Evolutionary conservation across 2,329 filamentous ascomycete genomes (phyloP).

Genomic region (Claviceps humidiphila): DNA sequence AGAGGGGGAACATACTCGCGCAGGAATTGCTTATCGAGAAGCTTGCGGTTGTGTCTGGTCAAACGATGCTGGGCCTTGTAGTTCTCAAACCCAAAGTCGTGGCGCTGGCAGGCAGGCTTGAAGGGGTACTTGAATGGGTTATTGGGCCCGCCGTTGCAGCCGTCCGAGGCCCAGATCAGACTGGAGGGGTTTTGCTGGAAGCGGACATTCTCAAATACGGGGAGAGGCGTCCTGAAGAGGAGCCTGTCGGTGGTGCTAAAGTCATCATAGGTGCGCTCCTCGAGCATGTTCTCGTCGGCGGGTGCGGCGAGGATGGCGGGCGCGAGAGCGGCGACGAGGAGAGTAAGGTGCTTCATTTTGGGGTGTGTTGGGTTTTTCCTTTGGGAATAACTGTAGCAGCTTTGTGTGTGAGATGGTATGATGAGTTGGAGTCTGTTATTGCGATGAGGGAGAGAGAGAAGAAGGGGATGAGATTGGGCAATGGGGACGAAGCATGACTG

Average conservation of each 20-base stretch:
- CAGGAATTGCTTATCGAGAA: slow-evolving; percentile 38
- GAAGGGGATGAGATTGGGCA: background rate
- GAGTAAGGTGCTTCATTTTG: background rate
- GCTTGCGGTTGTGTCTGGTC: slow-evolving; percentile 24
- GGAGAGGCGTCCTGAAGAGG: slow-evolving; percentile 30
- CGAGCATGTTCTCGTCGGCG: background rate
- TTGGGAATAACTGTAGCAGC: background rate
- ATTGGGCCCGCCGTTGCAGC: slow-evolving; percentile 28
- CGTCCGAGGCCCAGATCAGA: slow-evolving; percentile 29
- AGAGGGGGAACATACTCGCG: slow-evolving; percentile 20
- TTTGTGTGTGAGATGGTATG: background rate
- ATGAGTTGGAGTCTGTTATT: background rate
- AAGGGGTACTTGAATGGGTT: slow-evolving; percentile 32
- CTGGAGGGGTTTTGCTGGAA: slow-evolving; percentile 24
- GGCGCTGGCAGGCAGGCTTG: slow-evolving; percentile 33
- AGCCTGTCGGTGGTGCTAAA: slow-evolving; percentile 27
- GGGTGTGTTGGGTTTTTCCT: background rate
- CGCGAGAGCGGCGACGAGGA: background rate
- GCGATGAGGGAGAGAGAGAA: background rate
- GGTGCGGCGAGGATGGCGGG: background rate
- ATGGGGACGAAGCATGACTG: background rate
- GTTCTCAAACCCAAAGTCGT: slow-evolving; percentile 45
- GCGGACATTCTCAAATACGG: slow-evolving; percentile 27
- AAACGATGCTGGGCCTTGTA: slow-evolving; percentile 36
- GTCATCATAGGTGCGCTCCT: background rate